These are phyloP conservation scores for Acanthamoeba triangularis DNA, from an alignment of 208 protist genomes.

Conservation along the genomic window DNA sequence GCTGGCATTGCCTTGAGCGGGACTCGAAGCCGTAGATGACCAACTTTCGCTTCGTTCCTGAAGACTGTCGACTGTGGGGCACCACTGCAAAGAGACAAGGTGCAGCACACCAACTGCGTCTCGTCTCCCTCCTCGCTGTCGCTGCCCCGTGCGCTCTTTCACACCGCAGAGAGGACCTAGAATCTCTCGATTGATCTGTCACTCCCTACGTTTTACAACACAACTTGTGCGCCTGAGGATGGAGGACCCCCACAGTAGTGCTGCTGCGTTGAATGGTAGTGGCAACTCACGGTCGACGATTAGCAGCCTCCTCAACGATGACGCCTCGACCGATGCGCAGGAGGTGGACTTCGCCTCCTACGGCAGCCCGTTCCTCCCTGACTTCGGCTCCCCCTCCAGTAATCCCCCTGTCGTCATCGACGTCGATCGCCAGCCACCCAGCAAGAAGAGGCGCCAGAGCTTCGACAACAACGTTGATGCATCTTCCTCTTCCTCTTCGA, in stretches of 20 bases:
- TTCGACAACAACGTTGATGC: not conserved
- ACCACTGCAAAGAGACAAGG: not conserved
- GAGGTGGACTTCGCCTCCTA: not conserved
- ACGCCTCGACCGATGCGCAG: constrained; percentile 7
- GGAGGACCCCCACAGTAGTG: not conserved
- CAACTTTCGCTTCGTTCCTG: no score
- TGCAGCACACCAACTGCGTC: not conserved
- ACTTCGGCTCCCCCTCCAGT: not conserved
- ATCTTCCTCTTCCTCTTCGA: not conserved
- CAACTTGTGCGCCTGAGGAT: not conserved
- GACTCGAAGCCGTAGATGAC: no score
- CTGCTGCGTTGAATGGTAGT: not conserved
- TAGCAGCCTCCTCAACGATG: constrained; percentile 49
- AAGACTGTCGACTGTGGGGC: no score
- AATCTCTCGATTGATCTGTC: no score
- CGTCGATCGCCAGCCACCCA: not conserved
- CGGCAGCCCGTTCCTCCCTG: not conserved
- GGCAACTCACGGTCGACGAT: not conserved
- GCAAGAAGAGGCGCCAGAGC: constrained; percentile 9
- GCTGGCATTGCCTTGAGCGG: no score
- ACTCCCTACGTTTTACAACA: no score
- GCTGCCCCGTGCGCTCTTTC: no score
- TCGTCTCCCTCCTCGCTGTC: not conserved
- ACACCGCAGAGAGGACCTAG: no score
- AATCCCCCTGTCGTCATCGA: not conserved